phyloP scores from a whole-genome alignment of 1,139 yeast genomes.

The Scheffersomyces insectosa region DNA sequence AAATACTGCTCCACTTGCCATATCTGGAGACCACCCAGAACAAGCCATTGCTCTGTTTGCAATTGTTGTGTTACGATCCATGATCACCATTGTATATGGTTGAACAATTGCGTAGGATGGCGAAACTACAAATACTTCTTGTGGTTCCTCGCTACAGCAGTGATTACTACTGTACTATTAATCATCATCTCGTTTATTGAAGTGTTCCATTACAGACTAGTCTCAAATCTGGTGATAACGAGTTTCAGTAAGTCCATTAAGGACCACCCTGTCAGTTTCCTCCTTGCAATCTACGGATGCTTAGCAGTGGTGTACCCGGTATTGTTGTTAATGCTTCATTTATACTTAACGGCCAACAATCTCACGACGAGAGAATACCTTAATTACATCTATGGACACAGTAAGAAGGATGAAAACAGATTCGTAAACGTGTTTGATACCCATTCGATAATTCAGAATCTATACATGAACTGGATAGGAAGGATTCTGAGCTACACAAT shows the following conservation, averaged over 20 bases:
- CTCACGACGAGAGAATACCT: slow-evolving; percentile 72
- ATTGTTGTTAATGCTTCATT: slow-evolving; percentile 53
- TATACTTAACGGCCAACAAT: slow-evolving; percentile 54
- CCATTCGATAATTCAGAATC: slow-evolving; percentile 35
- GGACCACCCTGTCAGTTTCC: slow-evolving; percentile 42
- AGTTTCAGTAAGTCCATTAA: slow-evolving; percentile 23
- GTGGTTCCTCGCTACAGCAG: slow-evolving; percentile 38
- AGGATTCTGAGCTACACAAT: slow-evolving; percentile 48
- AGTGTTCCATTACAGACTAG: slow-evolving; percentile 21
- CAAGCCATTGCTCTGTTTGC: slow-evolving; percentile 46
- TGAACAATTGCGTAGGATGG: slow-evolving; percentile 43
- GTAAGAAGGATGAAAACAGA: slow-evolving; percentile 6
- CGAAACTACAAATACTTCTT: slow-evolving; percentile 37
- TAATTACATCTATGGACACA: slow-evolving; percentile 30
- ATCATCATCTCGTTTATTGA: slow-evolving; percentile 29
- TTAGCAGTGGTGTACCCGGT: slow-evolving; percentile 54
- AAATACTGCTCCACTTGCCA: slow-evolving; percentile 49
- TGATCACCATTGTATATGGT: slow-evolving; percentile 44
- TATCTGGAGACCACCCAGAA: slow-evolving; percentile 48
- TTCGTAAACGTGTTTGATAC: slow-evolving; percentile 49
- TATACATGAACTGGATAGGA: slow-evolving; percentile 49
- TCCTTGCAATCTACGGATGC: slow-evolving; percentile 48
- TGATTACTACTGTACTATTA: slow-evolving; percentile 22
- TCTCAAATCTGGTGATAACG: slow-evolving; percentile 1
- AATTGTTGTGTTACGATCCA: slow-evolving; percentile 45